Base-by-base conservation (phyloP, 202 grass and related monocot species). In the Brachypodium distachyon region DNA sequence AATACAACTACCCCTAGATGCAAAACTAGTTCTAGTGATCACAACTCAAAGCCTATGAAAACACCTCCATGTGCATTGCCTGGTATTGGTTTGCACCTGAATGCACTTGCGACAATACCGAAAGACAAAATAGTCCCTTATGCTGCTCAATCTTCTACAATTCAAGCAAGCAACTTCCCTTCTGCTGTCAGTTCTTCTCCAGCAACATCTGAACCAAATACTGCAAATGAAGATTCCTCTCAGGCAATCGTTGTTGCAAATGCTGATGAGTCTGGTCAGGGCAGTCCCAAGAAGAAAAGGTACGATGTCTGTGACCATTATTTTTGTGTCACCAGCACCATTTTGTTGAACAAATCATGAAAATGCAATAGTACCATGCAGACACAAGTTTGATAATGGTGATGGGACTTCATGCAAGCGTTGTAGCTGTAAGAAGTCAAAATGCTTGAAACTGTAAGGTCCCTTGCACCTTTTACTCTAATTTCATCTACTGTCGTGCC, bases 351-450 rank as follows among this genome's bases (percentile, higher is more conserved):
- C 41, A 70, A 49, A 64, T 74, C 47, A 80, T 49, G 18, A 60
- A 84, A 84, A 80, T 40, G 13, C 62, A 70, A 70, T 80, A 57
- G 6, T 70, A 74, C 37, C 54, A 10, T 74, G 51, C 89, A 97
- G 94, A 80, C 71, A 48, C 82, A 97, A 94, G 84, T 84, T 74
- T 37, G 91, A 94, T 47, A 91, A 83, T 54, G 79, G 78, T 52
- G 86, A 86, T 61, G 85, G 79, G 36, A 84, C 88, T 26, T 81
- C 91, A 23, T 97, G 94, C 91, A 97, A 92, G 80, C 89, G 87
- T 55, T 97, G 95, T 80, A 97, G 89, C 79, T 97, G 95, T 76
- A 97, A 97, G 86, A 97, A 97, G 58, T 97, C 95, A 64, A 97
- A 97, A 84, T 97, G 95, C 79, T 79, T 97, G 82, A 97, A 97